Evolutionary conservation across 345 rosid species (phyloP).

Genomic region (Corymbia maculata): DNA sequence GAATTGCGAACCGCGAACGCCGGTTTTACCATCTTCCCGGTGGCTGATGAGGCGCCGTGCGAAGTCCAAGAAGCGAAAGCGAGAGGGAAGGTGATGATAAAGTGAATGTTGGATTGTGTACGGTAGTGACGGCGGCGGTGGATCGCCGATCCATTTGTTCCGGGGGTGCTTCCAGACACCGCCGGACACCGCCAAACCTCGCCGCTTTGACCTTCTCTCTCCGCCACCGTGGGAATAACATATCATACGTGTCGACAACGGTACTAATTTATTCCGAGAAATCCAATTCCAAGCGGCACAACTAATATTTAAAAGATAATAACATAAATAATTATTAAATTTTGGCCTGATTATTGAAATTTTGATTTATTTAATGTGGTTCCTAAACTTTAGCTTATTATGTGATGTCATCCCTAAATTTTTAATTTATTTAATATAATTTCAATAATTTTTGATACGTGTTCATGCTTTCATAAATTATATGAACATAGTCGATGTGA

Average conservation of each 20-base stretch:
- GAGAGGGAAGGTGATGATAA: neutral
- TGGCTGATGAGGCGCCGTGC: neutral
- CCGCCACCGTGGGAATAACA: neutral
- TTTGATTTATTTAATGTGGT: too few species aligned
- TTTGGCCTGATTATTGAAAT: too few species aligned
- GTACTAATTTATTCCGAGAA: neutral
- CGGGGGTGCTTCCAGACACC: neutral
- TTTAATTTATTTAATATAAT: too few species aligned
- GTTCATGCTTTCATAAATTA: rapidly evolving
- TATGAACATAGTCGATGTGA: rapidly evolving
- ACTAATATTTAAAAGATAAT: too few species aligned
- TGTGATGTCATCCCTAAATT: rapidly evolving
- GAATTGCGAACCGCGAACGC: neutral
- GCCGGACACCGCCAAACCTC: neutral
- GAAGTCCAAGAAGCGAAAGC: neutral
- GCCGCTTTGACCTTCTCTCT: neutral
- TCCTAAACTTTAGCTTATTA: too few species aligned
- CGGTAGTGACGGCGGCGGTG: neutral
- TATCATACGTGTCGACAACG: neutral
- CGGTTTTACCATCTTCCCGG: neutral
- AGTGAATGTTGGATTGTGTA: neutral
- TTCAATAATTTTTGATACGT: rapidly evolving
- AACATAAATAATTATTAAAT: too few species aligned
- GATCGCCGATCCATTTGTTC: neutral
- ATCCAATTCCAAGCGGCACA: neutral